phyloP scores from a whole-genome alignment of 768 basidiomycete genomes.

The Rhizopogon rudus region DNA sequence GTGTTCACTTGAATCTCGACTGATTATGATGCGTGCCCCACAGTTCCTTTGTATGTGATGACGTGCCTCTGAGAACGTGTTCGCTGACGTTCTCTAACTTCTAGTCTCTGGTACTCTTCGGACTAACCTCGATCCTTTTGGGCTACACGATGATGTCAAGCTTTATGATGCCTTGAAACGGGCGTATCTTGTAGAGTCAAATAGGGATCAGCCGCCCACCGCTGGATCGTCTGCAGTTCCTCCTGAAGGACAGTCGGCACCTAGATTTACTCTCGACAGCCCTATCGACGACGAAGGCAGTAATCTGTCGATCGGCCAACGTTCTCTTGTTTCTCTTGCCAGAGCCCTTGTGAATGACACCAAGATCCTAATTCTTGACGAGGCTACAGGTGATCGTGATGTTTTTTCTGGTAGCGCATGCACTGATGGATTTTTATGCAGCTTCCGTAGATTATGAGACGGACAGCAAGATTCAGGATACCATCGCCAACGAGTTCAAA shows the following conservation, averaged over 20 bases:
- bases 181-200: no score
- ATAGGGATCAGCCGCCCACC: no score
- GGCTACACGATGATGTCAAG: conserved; percentile 67
- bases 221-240: no score
- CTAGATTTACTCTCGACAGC: no score
- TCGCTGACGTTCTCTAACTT: no score
- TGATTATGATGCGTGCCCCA: no score
- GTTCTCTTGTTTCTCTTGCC: conserved; percentile 83
- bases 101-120: conserved; percentile 65
- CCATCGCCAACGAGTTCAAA: conserved; percentile 78
- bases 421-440: conserved; percentile 12
- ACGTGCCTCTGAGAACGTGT: no score
- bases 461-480: conserved; percentile 87
- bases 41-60: no score
- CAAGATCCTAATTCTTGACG: conserved; percentile 83
- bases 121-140: conserved; percentile 89
- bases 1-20: no score
- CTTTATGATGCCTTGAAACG: not conserved
- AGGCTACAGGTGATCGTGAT: conserved; percentile 61
- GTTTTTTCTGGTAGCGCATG: not conserved
- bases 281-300: no score
- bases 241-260: no score
- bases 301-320: conserved; percentile 43
- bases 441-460: conserved; percentile 91
- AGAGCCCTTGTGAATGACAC: conserved; percentile 85